Base-by-base conservation (phyloP, 345 rosid species). In the Boechera divaricarpa region DNA sequence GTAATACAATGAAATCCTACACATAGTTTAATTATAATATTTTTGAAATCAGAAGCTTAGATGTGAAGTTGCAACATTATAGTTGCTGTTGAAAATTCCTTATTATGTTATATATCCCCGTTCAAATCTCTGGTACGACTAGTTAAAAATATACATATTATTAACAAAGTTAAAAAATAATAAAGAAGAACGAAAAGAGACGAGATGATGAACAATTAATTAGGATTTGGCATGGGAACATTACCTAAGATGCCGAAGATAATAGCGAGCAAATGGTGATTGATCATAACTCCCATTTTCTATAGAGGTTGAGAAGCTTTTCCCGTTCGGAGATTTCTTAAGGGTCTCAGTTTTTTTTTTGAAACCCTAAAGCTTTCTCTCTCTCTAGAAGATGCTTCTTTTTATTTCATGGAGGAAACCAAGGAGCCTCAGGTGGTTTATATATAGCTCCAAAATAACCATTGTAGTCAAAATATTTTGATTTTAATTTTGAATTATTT, bases 181-280 rank as follows among this genome's bases (percentile, higher is more conserved):
- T 39, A 39, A 39, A 39, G 42, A 39, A 44, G 41, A 60, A 59
- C 5, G 16, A 41, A 49, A 12, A 28, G 13, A 63, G 55, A 63
- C 31, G 9, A 53, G 31, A 56, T 35, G 68, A 31, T 26, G 67
- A 56, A 55, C 16, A 56, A 4, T 13, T 7, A 8, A n/a, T 5
- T 7, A 13, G 4, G 38, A 41, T 18, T 39, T 51, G 24, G 32
- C 44, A 3, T 41, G 4, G 33, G 6, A 49, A 52, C 77, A 73
- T 79, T 88, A 93, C 98, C 98, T 63, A 90, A 76, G 76, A 91
- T 55, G 39, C 98, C 98, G 72, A 90, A 94, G 35, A 80, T 72
- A 56, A 80, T 21, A 53, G 86, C 87, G 77, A 58, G 47, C 2
- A 70, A 71, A 54, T 76, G 89, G 64, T 83, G 86, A 39, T 68